Evolutionary conservation across 2,329 filamentous ascomycete genomes (phyloP), one percentile per base, ranked within the genome.

Genomic region (Fusarium proliferatum): DNA sequence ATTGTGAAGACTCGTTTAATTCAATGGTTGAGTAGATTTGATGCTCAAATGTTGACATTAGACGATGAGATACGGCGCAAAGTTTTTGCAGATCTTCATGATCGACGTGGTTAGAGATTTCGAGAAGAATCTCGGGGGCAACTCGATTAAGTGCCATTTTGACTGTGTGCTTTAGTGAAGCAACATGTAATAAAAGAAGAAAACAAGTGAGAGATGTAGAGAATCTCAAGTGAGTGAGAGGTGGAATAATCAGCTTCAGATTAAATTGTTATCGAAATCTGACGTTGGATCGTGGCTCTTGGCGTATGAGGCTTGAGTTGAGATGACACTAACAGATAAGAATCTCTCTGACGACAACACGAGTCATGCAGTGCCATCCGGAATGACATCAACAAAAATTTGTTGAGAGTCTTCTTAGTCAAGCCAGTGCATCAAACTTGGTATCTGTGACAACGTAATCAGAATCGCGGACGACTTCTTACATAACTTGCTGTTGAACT

Each of bases 21-120:
- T 63, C 39, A 4, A 49, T 2, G 1, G 16, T 13, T 10, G 33
- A 33, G 26, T 63, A 64, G 16, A 26, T n/a, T 10, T 26, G 36
- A 15, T 63, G 38, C 2, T 63, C 38, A 9, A 64, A 53, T 28
- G 30, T 34, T 9, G 33, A 17, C 62, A 64, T 53, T 8, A 64
- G 9, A 6, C 38, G 39, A n/a, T 36, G 45, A 52, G 45, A 64
- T 10, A 9, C 23, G 10, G 41, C 19, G n/a, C 58, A 63, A 21
- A 64, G 38, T 7, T 30, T 11, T 33, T 17, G 58, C 28, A 64
- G 39, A 15, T 15, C 26, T 16, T 28, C 13, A 11, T 16, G 26
- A 17, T 36, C 38, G 17, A 34, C 39, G 19, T 63, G 28, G 0
- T 34, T 36, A 6, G 45, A 30, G 9, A 64, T 64, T 2, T 63